phyloP scores from a whole-genome alignment of 2,329 filamentous ascomycete species.

The Ilyonectria sp. region DNA sequence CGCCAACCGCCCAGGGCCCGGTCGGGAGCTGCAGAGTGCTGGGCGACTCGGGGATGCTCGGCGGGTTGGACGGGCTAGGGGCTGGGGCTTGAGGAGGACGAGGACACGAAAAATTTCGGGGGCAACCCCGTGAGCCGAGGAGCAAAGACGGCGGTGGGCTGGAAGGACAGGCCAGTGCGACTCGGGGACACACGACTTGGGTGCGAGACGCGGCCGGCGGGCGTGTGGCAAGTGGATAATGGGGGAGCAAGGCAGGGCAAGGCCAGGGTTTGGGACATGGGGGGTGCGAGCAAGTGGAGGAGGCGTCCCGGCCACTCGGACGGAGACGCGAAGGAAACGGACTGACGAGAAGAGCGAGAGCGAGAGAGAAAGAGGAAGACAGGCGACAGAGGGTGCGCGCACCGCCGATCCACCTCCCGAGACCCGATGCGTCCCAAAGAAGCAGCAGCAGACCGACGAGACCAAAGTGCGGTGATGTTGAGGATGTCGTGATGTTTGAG shows the following conservation, averaged over 20 bases:
- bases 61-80: constrained; percentile 27
- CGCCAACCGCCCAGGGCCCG: constrained; percentile 13
- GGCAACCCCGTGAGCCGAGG: constrained; percentile 41
- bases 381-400: constrained; percentile 34
- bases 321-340: constrained; percentile 34
- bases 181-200: constrained; percentile 31
- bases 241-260: constrained; percentile 33
- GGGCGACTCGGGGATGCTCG: constrained; percentile 26
- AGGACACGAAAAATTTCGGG: constrained; percentile 39
- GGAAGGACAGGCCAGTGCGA: constrained; percentile 28
- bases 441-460: constrained; percentile 22
- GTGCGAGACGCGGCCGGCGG: constrained; percentile 35
- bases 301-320: constrained; percentile 38
- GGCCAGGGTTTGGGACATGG: constrained; percentile 35
- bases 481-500: constrained; percentile 11
- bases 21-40: constrained; percentile 9
- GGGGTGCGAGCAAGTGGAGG: constrained; percentile 31
- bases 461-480: constrained; percentile 25
- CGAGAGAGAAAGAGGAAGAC: constrained; percentile 37
- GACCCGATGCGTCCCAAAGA: constrained; percentile 18
- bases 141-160: constrained; percentile 38
- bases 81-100: constrained; percentile 15
- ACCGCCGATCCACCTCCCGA: constrained; percentile 39
- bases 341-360: constrained; percentile 30
- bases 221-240: constrained; percentile 39